A percentile compares a stretch with the other conserved stretches of the same genome.
phyloP scores from a whole-genome alignment of 1,284 basidiomycete species.

The Microbotryum lychnidis-dioicae region DNA sequence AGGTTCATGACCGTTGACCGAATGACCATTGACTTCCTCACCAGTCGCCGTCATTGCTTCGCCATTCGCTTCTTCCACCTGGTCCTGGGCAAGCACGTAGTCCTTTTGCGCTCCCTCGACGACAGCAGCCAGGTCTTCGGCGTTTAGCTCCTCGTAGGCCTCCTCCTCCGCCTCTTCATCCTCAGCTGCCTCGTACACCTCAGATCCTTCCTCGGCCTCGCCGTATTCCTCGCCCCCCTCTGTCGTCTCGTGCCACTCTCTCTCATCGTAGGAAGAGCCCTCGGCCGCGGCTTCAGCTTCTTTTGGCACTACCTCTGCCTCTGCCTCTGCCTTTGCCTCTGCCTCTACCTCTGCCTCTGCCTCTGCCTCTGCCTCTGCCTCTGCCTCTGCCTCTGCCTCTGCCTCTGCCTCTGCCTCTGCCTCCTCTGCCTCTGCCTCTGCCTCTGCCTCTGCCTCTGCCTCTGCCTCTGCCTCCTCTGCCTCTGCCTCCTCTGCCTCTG shows the following conservation, averaged over 20 bases:
- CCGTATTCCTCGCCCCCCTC: neutral
- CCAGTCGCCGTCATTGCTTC: neutral
- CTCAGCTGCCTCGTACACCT: neutral
- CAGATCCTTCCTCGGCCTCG: neutral
- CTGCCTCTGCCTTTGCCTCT: conserved; percentile 1
- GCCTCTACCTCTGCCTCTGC: conserved; percentile 2
- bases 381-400: conserved; percentile 1
- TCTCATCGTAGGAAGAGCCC: neutral
- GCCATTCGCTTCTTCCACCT: neutral
- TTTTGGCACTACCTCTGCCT: neutral
- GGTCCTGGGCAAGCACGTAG: conserved; percentile 12
- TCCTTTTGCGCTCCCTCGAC: conserved; percentile 29
- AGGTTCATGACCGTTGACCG: neutral
- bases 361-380: conserved; percentile 4
- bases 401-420: conserved; percentile 3
- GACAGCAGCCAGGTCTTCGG: conserved; percentile 17
- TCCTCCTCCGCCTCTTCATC: conserved; percentile 1
- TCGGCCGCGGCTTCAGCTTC: neutral
- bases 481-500: neutral
- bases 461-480: conserved; percentile 5
- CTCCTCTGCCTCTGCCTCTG: conserved; percentile 3
- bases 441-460: conserved; percentile 1
- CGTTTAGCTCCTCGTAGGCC: conserved; percentile 21
- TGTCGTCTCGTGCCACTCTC: no score
- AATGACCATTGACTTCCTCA: neutral